Percentiles rank a stretch among this genome's conserved stretches.
Evolutionary conservation across 202 grass and related monocot genomes (phyloP).

Genomic region (Schoenoplectus tabernaemontani): DNA sequence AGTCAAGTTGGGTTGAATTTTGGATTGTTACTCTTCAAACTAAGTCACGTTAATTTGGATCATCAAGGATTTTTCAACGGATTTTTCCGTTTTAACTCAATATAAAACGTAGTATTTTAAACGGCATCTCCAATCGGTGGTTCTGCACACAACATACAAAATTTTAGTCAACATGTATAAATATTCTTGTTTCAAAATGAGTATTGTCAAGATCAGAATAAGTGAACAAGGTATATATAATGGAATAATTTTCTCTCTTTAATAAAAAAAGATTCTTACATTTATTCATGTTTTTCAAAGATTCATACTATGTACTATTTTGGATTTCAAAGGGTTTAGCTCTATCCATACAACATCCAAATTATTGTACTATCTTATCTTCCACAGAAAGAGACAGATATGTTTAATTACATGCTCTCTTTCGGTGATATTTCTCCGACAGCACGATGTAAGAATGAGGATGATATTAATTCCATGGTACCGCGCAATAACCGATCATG

Average conservation of each 20-base stretch:
- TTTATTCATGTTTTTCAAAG: neutral
- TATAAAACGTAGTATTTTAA: too few species aligned
- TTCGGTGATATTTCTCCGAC: constrained; percentile 2
- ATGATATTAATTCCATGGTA: neutral
- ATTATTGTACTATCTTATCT: constrained; percentile 15
- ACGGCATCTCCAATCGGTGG: too few species aligned
- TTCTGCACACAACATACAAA: too few species aligned
- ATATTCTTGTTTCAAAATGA: too few species aligned
- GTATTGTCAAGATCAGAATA: neutral
- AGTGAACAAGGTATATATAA: neutral
- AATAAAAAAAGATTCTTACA: neutral
- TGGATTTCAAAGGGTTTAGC: neutral
- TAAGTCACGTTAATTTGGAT: too few species aligned
- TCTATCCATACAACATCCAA: neutral
- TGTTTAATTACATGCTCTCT: neutral
- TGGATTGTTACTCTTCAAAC: too few species aligned
- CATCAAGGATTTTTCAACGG: too few species aligned
- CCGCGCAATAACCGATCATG: neutral
- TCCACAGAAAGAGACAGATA: neutral
- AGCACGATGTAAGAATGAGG: neutral
- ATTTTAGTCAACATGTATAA: too few species aligned
- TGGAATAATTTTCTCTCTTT: neutral
- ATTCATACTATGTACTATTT: neutral
- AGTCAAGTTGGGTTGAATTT: too few species aligned
- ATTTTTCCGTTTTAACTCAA: too few species aligned